Evolutionary conservation across 2,329 filamentous ascomycete species (phyloP), one percentile per base, ranked within the genome.

Genomic region (Cladophialophora yegresii): DNA sequence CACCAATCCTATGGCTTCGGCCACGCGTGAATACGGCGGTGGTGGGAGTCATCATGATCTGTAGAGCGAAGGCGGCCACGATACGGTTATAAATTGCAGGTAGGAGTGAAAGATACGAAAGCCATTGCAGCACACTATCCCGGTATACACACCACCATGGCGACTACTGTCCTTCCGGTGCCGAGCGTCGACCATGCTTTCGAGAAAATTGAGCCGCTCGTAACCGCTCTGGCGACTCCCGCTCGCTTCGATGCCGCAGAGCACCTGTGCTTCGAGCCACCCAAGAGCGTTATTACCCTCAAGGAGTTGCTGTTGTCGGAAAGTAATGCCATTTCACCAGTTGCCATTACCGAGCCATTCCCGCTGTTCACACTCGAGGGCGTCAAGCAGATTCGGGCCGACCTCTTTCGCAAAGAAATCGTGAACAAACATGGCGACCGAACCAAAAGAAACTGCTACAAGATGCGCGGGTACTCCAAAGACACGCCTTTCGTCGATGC

Each of bases 261-360:
- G 69, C 85, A 88, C 70, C 72, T 89, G 16, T 75, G 74, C 50
- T 86, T 81, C 72, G 73, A 82, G 59, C 73, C 79, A 2, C 79
- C 82, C 3, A 75, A 78, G 10, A 77, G 81, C 62, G 77, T 84
- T 57, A 75, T 83, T 66, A 84, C 78, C 6, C 87, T 88, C 84
- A 79, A 83, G 69, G 85, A 88, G 13, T 43, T 67, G 26, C 54
- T 58, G 2, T 33, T 67, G 32, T 60, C 59, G 12, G 59, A 62
- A 26, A 50, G 59, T 26, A 50, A 61, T 62, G 65, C 62, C 26
- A 61, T 74, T 13, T 73, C 72, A 0, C 64, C 71, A 13, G 62
- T 72, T 7, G 73, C 73, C 23, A 71, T 71, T n/a, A 73, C 74
- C 0, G 72, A 72, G 10, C 75, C 74, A 0, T 76, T 76, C 54